Percentiles rank a stretch among this genome's conserved stretches.
Evolutionary conservation across 768 basidiomycete genomes (phyloP).

Genomic region (Pleurotus salmoneostramineus): DNA sequence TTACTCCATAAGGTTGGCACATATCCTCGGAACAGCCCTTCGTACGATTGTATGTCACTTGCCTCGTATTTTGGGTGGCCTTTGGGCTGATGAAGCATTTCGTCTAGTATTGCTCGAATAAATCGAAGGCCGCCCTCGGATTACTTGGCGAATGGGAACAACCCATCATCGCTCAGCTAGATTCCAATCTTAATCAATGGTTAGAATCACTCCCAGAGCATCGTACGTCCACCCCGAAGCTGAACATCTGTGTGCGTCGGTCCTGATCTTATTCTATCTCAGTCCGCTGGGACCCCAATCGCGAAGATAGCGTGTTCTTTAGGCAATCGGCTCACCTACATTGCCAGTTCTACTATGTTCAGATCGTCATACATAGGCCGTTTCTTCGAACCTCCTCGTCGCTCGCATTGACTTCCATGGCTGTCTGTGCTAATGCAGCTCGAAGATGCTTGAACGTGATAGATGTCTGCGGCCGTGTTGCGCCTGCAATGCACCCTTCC

Average conservation of each 20-base stretch:
- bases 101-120: slow-evolving; percentile 67
- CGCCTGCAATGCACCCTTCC: slow-evolving; percentile 20
- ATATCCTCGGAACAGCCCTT: slow-evolving; percentile 57
- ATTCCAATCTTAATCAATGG: slow-evolving; percentile 71
- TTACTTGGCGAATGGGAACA: slow-evolving; percentile 46
- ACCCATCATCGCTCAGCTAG: slow-evolving; percentile 63
- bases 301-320: slow-evolving; percentile 40
- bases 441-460: slow-evolving; percentile 76
- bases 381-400: slow-evolving; percentile 55
- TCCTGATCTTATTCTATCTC: background rate
- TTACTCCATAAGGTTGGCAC: slow-evolving; percentile 48
- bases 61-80: background rate
- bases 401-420: slow-evolving; percentile 59
- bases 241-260: background rate
- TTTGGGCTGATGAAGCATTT: background rate
- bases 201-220: slow-evolving; percentile 61
- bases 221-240: slow-evolving; percentile 29
- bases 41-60: slow-evolving; percentile 42
- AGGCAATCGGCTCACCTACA: slow-evolving; percentile 60
- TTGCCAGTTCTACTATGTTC: slow-evolving; percentile 47
- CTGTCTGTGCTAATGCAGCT: slow-evolving; percentile 78
- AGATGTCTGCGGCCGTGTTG: slow-evolving; percentile 47
- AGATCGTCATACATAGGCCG: slow-evolving; percentile 75
- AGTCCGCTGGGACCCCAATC: slow-evolving; percentile 53
- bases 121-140: slow-evolving; percentile 48